Conservation (phyloP, 106 monocot species). For the Acorus calamus region DNA sequence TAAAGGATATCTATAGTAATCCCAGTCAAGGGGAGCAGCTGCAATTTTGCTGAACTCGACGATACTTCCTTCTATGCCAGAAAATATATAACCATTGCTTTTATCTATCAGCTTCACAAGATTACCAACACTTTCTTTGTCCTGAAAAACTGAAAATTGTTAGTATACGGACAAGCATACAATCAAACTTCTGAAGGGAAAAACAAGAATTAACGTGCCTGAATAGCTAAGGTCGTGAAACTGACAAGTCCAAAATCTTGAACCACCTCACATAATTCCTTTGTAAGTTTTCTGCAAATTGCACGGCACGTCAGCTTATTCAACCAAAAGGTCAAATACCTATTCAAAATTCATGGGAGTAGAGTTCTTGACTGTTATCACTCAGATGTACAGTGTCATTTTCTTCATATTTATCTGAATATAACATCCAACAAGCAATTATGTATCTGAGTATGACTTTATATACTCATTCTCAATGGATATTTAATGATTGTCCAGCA, state of each 20-base stretch:
- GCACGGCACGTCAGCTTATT: background rate
- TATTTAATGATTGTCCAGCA: too few relatives aligned
- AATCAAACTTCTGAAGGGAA: constrained; percentile 1
- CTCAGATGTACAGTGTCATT: background rate
- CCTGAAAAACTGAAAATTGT: constrained; percentile 31
- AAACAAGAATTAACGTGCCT: constrained; percentile 24
- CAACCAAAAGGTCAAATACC: background rate
- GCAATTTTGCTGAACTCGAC: constrained; percentile 95
- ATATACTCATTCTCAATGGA: too few relatives aligned
- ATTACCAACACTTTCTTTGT: constrained; percentile 95
- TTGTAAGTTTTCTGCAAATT: constrained; percentile 77
- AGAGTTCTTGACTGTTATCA: background rate
- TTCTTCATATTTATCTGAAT: too few relatives aligned
- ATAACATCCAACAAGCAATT: background rate
- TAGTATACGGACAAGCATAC: background rate
- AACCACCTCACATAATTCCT: constrained; percentile 76
- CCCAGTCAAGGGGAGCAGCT: constrained; percentile 88
- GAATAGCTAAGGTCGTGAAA: constrained; percentile 88
- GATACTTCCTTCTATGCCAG: constrained; percentile 66
- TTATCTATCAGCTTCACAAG: constrained; percentile 95
- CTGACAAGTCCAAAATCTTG: constrained; percentile 75
- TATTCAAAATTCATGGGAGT: background rate
- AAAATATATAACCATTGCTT: constrained; percentile 92
- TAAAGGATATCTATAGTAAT: constrained; percentile 98
- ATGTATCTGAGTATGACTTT: too few relatives aligned